Evolutionary conservation across 1,139 yeast species (phyloP), one percentile per base, ranked within the genome.

Genomic region (Kluyveromyces marxianus): DNA sequence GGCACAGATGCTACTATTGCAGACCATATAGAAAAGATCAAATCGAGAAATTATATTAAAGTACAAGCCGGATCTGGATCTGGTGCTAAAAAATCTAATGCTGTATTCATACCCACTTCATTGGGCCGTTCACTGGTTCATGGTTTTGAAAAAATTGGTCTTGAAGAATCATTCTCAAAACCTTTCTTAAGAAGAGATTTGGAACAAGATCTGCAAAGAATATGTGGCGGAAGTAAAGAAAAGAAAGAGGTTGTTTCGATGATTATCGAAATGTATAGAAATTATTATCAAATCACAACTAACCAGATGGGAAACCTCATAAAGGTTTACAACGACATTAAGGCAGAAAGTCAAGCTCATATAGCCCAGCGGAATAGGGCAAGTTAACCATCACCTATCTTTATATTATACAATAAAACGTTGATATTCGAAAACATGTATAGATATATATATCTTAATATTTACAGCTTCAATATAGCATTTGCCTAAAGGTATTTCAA

Each of bases 1-100:
- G 99, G 99, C 1, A 94, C 99, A 0, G 99, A 94, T 69, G 98
- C 99, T 1, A 94, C 99, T 0, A 94, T 94, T 68, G 98, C 98
- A 0, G 98, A 92, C 39, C 99, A 94, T 64, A 92, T 94, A 35
- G 90, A 85, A 50, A 90, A 86, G 59, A 81, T 94, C 40, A 68
- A 76, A 27, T 63, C 65, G 7, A 68, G 98, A 46, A 78, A 80
- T 31, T 94, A 90, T 58, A 79, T 86, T 2, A 67, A 68, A 14
- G 81, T 82, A 54, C 69, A 63, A 30, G 2, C 31, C 4, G 37
- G 38, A 27, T 62, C 63, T 32, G 52, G 57, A 3, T 74, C 74
- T 46, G 28, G 39, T 21, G 46, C 42, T n/a, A 54, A 71, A 65
- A 51, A 54, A 31, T 63, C 66, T 37, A 63, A 59, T 54, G 76